A percentile compares a stretch with the other conserved stretches of the same genome.
phyloP scores from a whole-genome alignment of 2,329 filamentous ascomycete species.

The Clarireedia hainanense region DNA sequence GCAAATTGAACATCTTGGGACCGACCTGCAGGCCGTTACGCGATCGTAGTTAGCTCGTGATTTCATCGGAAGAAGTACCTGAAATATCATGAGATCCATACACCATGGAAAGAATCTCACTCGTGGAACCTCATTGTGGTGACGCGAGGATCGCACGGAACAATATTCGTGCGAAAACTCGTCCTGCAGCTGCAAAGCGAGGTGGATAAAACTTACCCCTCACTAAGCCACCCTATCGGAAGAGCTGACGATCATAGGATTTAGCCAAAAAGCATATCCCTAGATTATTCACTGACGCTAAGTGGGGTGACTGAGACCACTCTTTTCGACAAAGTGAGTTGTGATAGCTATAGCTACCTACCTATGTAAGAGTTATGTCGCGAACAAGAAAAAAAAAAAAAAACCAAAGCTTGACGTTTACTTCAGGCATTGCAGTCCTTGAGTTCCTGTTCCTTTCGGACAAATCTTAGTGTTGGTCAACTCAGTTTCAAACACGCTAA shows the following conservation, averaged over 20 bases:
- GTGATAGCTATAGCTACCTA: not conserved
- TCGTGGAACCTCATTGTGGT: conserved; percentile 1
- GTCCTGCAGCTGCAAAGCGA: not conserved
- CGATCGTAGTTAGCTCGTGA: not conserved
- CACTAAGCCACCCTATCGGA: conserved; percentile 3
- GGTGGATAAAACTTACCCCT: conserved; percentile 7
- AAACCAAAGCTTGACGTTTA: not conserved
- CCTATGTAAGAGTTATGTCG: not conserved
- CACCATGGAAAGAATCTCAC: not conserved
- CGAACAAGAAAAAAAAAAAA: not conserved
- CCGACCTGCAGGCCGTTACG: not conserved
- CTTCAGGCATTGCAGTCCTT: not conserved
- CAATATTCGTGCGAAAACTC: conserved; percentile 4
- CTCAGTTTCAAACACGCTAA: not conserved
- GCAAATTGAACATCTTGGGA: not conserved
- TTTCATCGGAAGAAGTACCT: not conserved
- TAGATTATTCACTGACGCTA: not conserved
- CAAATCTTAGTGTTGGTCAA: not conserved
- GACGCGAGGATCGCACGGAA: conserved; percentile 1
- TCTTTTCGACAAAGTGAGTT: not conserved
- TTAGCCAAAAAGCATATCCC: not conserved
- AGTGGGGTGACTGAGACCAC: not conserved
- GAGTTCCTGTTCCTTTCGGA: not conserved
- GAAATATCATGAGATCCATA: not conserved
- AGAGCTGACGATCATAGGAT: not conserved